Evolutionary conservation across 129 eudicot species (phyloP).

Genomic region (Kitagawia praeruptora): DNA sequence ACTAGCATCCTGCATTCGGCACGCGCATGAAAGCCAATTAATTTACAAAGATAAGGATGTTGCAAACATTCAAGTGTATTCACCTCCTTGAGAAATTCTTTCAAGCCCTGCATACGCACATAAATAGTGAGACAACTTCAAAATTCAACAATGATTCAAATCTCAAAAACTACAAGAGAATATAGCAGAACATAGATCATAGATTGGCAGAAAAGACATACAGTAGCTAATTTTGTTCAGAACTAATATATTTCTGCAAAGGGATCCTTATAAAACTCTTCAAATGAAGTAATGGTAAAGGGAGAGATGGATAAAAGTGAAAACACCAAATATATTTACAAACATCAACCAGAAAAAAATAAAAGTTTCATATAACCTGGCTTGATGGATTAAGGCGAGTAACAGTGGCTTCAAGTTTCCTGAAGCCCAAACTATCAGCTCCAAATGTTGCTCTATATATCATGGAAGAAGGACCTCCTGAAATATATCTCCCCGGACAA

Average conservation of each 20-base stretch:
- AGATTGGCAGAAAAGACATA: too few relatives aligned
- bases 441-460: constrained; percentile 69
- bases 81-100: constrained; percentile 71
- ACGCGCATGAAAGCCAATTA: constrained; percentile 87
- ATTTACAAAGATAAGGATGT: constrained; percentile 68
- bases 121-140: constrained; percentile 5
- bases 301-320: not conserved
- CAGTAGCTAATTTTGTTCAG: too few relatives aligned
- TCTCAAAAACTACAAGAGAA: not conserved
- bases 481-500: constrained; percentile 65
- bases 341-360: not conserved
- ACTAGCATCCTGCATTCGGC: constrained; percentile 79
- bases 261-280: too few relatives aligned
- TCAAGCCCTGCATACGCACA: constrained; percentile 46
- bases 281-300: not conserved
- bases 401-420: constrained; percentile 78
- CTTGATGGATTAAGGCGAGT: constrained; percentile 72
- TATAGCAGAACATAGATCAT: not conserved
- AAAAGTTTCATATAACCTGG: constrained; percentile 39
- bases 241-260: too few relatives aligned
- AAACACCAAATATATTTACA: not conserved
- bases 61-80: constrained; percentile 74
- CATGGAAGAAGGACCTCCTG: constrained; percentile 75
- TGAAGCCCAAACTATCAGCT: constrained; percentile 45
- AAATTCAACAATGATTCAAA: not conserved